These are phyloP conservation scores for Stagonosporopsis rhizophila DNA, from an alignment of 2,329 filamentous ascomycete genomes.

Conservation along the genomic window DNA sequence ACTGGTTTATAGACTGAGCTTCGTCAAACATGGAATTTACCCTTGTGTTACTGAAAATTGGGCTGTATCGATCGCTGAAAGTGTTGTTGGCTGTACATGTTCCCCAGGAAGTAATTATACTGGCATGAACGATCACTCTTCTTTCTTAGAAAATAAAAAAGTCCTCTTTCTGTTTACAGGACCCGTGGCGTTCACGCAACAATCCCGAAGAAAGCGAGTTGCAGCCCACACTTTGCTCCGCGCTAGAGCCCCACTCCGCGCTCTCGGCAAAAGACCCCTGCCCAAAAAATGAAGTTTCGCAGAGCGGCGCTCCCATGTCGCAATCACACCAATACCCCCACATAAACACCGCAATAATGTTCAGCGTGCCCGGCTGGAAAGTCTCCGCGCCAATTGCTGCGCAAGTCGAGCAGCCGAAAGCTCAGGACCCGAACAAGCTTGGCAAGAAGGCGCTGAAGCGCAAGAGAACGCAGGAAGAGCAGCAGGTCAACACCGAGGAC, in stretches of 20 bases:
- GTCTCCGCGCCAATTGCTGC: conserved; percentile 76
- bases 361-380: conserved; percentile 92
- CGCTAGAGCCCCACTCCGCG: conserved; percentile 10
- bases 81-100: no score
- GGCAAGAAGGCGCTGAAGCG: conserved; percentile 65
- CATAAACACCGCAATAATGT: conserved; percentile 65
- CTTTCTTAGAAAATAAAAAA: no score
- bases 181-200: no score
- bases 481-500: conserved; percentile 76
- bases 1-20: no score
- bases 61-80: no score
- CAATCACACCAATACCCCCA: background rate
- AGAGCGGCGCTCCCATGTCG: background rate
- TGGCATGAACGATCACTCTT: no score
- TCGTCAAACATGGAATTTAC: no score
- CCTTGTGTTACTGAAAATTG: no score
- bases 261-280: conserved; percentile 13
- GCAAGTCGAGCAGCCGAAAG: conserved; percentile 62
- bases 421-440: conserved; percentile 48
- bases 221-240: no score
- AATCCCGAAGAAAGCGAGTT: no score
- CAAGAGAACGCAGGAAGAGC: conserved; percentile 71
- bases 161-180: no score
- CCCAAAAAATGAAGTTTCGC: conserved; percentile 10
- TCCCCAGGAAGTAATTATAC: no score